Conservation (phyloP, 306 rosid species). For the Casuarina equisetifolia region DNA sequence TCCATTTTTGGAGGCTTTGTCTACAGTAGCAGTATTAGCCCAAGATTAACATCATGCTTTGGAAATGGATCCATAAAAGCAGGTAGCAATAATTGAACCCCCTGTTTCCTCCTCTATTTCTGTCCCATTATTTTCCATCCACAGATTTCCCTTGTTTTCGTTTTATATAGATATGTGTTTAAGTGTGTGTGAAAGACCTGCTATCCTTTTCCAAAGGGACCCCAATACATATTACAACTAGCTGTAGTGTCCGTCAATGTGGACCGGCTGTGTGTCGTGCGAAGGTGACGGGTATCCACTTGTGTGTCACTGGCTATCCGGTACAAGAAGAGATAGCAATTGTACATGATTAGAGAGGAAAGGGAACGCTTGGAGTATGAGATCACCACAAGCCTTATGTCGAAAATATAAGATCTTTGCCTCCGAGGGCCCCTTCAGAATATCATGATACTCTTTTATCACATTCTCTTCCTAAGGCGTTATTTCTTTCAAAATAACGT, state of each 20-base stretch:
- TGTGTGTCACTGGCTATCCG: background rate
- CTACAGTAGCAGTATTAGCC: background rate
- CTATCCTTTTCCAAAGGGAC: background rate
- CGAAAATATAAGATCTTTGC: constrained; percentile 6
- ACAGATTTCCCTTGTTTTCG: background rate
- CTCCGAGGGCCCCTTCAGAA: background rate
- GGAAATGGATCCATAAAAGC: background rate
- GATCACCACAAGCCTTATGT: constrained; percentile 29
- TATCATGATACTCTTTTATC: background rate
- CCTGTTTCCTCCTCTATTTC: background rate
- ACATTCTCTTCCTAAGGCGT: background rate
- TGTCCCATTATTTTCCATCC: background rate
- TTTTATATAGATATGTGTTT: background rate
- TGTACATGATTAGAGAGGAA: constrained; percentile 26
- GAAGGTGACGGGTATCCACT: constrained; percentile 8
- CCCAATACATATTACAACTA: background rate
- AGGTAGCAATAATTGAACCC: background rate
- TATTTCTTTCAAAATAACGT: background rate
- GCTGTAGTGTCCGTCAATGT: background rate
- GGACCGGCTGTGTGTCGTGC: background rate
- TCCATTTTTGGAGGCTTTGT: no score
- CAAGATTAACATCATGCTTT: no score
- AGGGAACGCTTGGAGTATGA: constrained; percentile 37
- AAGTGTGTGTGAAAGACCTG: background rate
- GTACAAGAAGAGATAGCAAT: background rate